Evolutionary conservation across 164 flowering plant genomes (phyloP).

Genomic region (Warburgia ugandensis): DNA sequence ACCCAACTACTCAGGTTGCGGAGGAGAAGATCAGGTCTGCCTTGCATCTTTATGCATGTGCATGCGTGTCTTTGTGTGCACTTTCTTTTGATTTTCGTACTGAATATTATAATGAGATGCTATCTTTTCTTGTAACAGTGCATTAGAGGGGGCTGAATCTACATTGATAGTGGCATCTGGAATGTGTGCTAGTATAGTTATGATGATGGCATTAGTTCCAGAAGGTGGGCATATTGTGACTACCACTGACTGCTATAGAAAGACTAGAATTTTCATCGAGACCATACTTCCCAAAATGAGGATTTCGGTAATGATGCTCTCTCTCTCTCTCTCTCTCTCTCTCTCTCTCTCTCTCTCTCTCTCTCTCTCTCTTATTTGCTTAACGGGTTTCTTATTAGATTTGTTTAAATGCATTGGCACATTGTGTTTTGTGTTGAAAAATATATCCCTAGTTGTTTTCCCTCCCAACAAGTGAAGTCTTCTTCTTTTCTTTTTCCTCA

Average conservation of each 20-base stretch:
- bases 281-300: slow-evolving; percentile 88
- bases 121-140: slow-evolving; percentile 35
- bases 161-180: slow-evolving; percentile 89
- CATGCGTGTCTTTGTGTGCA: background rate
- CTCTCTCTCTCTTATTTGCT: no score
- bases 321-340: background rate
- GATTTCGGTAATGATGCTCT: slow-evolving; percentile 40
- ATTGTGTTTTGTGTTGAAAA: no score
- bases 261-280: slow-evolving; percentile 83
- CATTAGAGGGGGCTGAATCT: slow-evolving; percentile 94
- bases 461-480: no score
- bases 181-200: slow-evolving; percentile 79
- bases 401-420: no score
- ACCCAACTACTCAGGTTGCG: slow-evolving; percentile 66
- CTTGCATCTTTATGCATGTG: background rate
- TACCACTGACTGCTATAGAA: slow-evolving; percentile 93
- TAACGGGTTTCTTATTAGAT: no score
- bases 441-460: no score
- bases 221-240: slow-evolving; percentile 95
- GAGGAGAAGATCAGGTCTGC: slow-evolving; percentile 85
- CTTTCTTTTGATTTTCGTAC: background rate
- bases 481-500: no score
- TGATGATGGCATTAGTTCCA: slow-evolving; percentile 86
- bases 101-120: background rate
- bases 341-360: no score